Base-by-base conservation (phyloP, 2,329 filamentous ascomycete genomes). In the Microsporum ferrugineum region DNA sequence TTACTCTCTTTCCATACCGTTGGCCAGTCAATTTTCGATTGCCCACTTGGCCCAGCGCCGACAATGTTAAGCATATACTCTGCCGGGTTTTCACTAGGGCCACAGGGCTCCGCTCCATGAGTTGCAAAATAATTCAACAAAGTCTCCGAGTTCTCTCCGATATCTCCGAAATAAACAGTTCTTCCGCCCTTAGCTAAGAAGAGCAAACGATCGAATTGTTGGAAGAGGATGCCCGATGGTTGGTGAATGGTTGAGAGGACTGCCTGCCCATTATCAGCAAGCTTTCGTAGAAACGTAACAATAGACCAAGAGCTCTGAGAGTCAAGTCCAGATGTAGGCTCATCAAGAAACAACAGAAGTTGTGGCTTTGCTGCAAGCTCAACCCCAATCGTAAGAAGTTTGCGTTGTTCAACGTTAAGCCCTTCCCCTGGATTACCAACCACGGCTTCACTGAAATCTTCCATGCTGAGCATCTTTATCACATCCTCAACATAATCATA, bases 201-300 rank as follows among this genome's bases (percentile, higher is more conserved):
- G 0, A 87, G 72, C 0, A 87, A 71, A 0, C 78, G 76, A 64
- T 87, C 84, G 57, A 86, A 96, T 62, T 89, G 84, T 72, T 95
- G 88, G 78, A 96, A 95, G 55, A 96, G 80, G 78, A 95, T 89
- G 43, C 90, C 89, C 10, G 88, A 92, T 12, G 91, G 91, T 72
- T 96, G 91, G 72, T 96, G 91, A 63, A 96, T 95, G 0, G 91
- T 96, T 75, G 89, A 95, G 12, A 96, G 83, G 69, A 96, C 87
- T 29, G 91, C 90, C 72, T 94, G 89, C 7, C 91, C 91, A 61
- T 84, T 86, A 72, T 92, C 88, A 66, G 90, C 89, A 39, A 96
- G 79, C 75, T 92, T 95, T 73, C 92, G 86, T 43, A 96, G 81
- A 27, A 96, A 82, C 67, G 87, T 84, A 58, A 89, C 81, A 69